Evolutionary conservation across 2,329 filamentous ascomycete species (phyloP).

Genomic region (Pseudogymnoascus sp.): DNA sequence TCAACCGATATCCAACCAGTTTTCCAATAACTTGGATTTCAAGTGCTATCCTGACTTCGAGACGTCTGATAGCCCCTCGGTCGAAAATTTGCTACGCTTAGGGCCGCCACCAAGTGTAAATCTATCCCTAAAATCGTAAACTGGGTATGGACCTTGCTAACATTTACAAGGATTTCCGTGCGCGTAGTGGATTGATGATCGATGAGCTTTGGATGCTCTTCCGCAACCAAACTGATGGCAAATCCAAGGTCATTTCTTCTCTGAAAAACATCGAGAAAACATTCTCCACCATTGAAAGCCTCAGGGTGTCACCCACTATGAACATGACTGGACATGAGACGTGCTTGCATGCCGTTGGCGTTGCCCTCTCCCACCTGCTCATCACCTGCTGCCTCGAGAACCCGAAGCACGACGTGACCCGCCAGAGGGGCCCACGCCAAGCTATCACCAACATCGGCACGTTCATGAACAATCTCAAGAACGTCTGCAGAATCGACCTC

Average conservation of each 20-base stretch:
- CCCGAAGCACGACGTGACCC: neutral
- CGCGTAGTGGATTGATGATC: neutral
- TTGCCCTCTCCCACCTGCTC: neutral
- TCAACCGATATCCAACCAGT: neutral
- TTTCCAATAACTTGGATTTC: conserved; percentile 25
- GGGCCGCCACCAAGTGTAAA: conserved; percentile 22
- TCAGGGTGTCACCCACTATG: neutral
- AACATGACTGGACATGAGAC: neutral
- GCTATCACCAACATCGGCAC: neutral
- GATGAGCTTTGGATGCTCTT: conserved; percentile 6
- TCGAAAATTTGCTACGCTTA: conserved; percentile 22
- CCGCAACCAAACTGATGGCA: conserved; percentile 1
- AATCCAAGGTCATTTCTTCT: neutral
- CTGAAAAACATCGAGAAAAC: neutral
- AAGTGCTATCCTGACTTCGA: conserved; percentile 27
- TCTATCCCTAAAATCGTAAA: neutral
- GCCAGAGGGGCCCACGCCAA: neutral
- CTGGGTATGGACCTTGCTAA: neutral
- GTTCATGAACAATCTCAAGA: neutral
- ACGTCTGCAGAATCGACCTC: neutral
- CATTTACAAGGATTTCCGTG: conserved; percentile 3
- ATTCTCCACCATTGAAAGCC: neutral
- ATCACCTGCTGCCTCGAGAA: neutral
- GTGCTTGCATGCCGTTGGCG: neutral
- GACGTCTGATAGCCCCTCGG: conserved; percentile 13